Evolutionary conservation across 176 grass and related monocot genomes (phyloP).

Genomic region (Oryza officinalis): DNA sequence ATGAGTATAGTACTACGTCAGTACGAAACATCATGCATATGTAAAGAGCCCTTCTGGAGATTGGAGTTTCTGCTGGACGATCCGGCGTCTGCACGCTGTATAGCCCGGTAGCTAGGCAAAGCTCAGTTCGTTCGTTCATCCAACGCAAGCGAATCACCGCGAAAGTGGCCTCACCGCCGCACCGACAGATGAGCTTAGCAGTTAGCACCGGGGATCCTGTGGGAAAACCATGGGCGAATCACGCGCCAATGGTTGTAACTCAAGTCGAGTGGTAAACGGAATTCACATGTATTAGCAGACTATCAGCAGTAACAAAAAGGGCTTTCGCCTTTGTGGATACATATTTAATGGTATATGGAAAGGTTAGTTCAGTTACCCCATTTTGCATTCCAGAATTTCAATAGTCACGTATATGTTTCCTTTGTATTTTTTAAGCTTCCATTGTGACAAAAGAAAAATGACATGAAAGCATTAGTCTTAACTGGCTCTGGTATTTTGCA

Average conservation of each 20-base stretch:
- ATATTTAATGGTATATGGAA: neutral
- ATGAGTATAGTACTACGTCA: neutral
- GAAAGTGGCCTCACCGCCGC: neutral
- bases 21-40: no score
- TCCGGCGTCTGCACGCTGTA: neutral
- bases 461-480: neutral
- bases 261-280: neutral
- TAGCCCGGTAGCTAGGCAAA: no score
- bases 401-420: neutral
- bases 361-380: neutral
- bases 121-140: neutral
- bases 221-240: neutral
- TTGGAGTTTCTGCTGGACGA: neutral
- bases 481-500: neutral
- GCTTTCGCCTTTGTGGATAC: neutral
- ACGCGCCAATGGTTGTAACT: neutral
- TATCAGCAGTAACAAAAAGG: neutral
- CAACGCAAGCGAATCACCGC: neutral
- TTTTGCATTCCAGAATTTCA: neutral
- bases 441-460: neutral
- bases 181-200: no score
- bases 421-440: neutral
- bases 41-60: neutral
- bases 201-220: no score
- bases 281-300: neutral